A percentile compares a stretch with the other conserved stretches of the same genome.
Evolutionary conservation across 2,329 filamentous ascomycete species (phyloP).

Genomic region (Nothopassalora personata): DNA sequence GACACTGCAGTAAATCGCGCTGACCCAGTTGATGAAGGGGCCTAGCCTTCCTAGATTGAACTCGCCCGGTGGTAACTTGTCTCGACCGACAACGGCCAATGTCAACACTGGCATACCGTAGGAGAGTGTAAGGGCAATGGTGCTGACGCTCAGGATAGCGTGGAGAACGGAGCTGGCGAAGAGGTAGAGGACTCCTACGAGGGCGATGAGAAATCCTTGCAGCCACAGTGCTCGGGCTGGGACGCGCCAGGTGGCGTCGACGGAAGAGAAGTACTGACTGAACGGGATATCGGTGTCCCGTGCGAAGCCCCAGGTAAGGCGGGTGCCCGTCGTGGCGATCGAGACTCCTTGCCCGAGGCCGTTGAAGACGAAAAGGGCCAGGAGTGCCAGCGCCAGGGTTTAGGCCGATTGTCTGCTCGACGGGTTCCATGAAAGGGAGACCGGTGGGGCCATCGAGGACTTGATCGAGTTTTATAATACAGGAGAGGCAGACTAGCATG

Average conservation of each 20-base stretch:
- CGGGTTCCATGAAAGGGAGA: slow-evolving; percentile 57
- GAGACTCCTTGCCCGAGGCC: slow-evolving; percentile 51
- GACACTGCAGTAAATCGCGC: slow-evolving; percentile 48
- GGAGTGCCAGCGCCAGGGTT: slow-evolving; percentile 41
- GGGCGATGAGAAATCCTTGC: slow-evolving; percentile 43
- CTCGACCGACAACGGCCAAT: slow-evolving; percentile 44
- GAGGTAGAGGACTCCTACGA: slow-evolving; percentile 48
- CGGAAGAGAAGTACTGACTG: slow-evolving; percentile 29
- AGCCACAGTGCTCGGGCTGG: slow-evolving; percentile 50
- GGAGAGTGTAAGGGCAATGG: slow-evolving; percentile 39
- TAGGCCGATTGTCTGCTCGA: slow-evolving; percentile 48
- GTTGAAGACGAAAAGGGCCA: slow-evolving; percentile 53
- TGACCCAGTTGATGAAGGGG: slow-evolving; percentile 36
- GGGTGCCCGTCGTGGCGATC: slow-evolving; percentile 40
- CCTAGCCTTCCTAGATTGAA: slow-evolving; percentile 42
- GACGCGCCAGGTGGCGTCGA: slow-evolving; percentile 48
- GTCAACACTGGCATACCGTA: slow-evolving; percentile 39
- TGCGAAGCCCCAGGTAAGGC: slow-evolving; percentile 28
- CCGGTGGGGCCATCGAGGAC: slow-evolving; percentile 44
- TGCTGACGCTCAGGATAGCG: slow-evolving; percentile 40
- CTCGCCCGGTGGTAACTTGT: slow-evolving; percentile 43
- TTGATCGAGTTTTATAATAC: slow-evolving; percentile 45
- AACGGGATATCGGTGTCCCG: slow-evolving; percentile 25
- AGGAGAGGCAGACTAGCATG: slow-evolving; percentile 53
- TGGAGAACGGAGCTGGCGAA: slow-evolving; percentile 39